Evolutionary conservation across 108 stramenopile genomes (phyloP), one percentile per base, ranked within the genome.

Genomic region (Ochromonas danica): DNA sequence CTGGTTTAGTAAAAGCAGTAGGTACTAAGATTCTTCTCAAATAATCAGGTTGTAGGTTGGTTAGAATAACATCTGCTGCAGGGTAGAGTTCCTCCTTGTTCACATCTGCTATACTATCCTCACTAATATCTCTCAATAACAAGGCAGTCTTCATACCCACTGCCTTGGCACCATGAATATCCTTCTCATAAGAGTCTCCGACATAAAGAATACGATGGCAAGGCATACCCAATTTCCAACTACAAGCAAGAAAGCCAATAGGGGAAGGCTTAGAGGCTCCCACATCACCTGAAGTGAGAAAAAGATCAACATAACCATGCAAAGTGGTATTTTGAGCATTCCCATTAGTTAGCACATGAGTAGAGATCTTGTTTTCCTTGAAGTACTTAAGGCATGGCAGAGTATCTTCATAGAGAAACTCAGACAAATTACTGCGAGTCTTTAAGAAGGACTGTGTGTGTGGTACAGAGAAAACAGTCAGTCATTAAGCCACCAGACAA

Each of bases 101-200:
- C 45, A 51, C 6, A 22, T 51, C 45, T 51, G 14, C 22, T 14
- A 14, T 51, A 14, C 14, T 6, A 51, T 51, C 45, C 6, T 6
- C 22, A 22, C 45, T 51, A 51, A 14, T 22, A 51, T 51, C 45
- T 51, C 45, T 51, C 22, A 51, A 14, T 51, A 51, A 51, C 17
- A 31, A 67, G 31, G 63, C 63, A 28, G 63, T 10, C 6, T 67
- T 31, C 17, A 67, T 31, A 67, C 63, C 63, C 17, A 36, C 35
- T 10, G 17, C 31, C 17, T 67, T 67, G 31, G 63, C 17, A 31
- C 63, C 63, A 14, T 31, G 33, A 36, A 67, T 36, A 36, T 75
- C 72, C 27, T 75, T 45, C 31, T 75, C 10, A 75, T 75, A 36
- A 60, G n/a, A 27, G 31, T 75, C 72, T 6, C 72, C 72, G 10